These are phyloP conservation scores for Amniculicola lignicola DNA, from an alignment of 495 filamentous ascomycete genomes.

Conservation along the genomic window DNA sequence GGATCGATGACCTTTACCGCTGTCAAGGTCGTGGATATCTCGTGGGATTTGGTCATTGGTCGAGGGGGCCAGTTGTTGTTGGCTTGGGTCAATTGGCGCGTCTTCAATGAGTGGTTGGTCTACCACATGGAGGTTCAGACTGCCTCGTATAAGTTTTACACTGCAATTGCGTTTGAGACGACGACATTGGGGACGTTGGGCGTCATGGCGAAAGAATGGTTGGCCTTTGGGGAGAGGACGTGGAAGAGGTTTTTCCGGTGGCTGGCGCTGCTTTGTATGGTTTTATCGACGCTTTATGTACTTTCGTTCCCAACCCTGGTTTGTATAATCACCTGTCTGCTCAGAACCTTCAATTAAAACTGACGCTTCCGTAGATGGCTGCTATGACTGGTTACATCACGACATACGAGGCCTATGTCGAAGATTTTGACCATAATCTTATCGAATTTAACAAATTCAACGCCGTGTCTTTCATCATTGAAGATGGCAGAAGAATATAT, in stretches of 20 bases:
- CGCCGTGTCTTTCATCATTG: background rate
- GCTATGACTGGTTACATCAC: constrained; percentile 30
- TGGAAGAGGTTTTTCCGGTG: constrained; percentile 23
- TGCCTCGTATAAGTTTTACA: constrained; percentile 32
- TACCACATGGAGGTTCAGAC: constrained; percentile 30
- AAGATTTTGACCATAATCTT: constrained; percentile 11
- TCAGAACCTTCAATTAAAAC: no score
- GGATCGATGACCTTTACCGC: constrained; percentile 32
- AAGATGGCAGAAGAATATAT: no score
- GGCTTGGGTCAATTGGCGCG: constrained; percentile 33
- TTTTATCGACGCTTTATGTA: constrained; percentile 32
- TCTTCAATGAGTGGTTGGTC: constrained; percentile 36
- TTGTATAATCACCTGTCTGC: no score
- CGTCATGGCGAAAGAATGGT: constrained; percentile 21
- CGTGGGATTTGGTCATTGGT: constrained; percentile 36
- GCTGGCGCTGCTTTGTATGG: constrained; percentile 25
- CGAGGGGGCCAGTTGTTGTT: constrained; percentile 34
- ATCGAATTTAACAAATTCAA: constrained; percentile 18
- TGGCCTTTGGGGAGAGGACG: constrained; percentile 5
- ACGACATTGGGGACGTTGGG: constrained; percentile 19
- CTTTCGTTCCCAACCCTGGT: constrained; percentile 34
- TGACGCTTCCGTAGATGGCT: no score
- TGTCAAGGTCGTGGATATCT: constrained; percentile 38
- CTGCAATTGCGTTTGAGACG: constrained; percentile 28
- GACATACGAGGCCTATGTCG: constrained; percentile 16